Base-by-base conservation (phyloP, 805 yeast species). In the Spathaspora boniae region DNA sequence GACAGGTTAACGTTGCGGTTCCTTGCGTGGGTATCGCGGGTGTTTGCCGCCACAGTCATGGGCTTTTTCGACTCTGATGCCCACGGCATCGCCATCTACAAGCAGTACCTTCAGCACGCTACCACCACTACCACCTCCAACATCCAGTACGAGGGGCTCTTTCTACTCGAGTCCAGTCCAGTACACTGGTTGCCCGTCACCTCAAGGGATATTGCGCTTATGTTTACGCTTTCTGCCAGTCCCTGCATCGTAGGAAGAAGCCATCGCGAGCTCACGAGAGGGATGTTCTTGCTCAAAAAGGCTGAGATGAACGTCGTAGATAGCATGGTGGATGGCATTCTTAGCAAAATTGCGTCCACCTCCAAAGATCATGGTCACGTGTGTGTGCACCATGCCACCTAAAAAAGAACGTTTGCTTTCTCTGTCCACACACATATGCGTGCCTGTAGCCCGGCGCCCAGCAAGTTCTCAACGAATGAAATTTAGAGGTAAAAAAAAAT, bases 1-100 rank as follows among this genome's bases (percentile, higher is more conserved):
- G 88, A 82, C 50, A 47, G 62, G 9, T 53, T 72, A 5, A 79
- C 86, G 0, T 60, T 68, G 31, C 43, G 48, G 16, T 38, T 34
- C 18, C 8, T 30, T 6, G 8, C 16, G 6, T 38, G 42, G 42
- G 8, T 38, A 5, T 20, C 22, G 3, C 5, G 8, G 6, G 25
- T 24, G 3, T 31, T 18, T 19, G 14, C 25, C 1, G 25, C 31
- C 18, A 14, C 9, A 9, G 49, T 76, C 1, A 49, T 52, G 15
- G 78, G 72, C 1, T 60, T 74, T 22, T 77, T 79, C 18, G 88
- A 82, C 50, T 70, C 82, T 11, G 88, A 82, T 45, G 73, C 82
- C 2, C 76, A 76, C 50, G 88, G 88, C 0, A 48, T 78, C 7
- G 65, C 66, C 44, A 81, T 81, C 22, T 57, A 68, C 38, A 48